phyloP scores from a whole-genome alignment of 2,329 filamentous ascomycete genomes.

The Ascocoryne sarcoides region DNA sequence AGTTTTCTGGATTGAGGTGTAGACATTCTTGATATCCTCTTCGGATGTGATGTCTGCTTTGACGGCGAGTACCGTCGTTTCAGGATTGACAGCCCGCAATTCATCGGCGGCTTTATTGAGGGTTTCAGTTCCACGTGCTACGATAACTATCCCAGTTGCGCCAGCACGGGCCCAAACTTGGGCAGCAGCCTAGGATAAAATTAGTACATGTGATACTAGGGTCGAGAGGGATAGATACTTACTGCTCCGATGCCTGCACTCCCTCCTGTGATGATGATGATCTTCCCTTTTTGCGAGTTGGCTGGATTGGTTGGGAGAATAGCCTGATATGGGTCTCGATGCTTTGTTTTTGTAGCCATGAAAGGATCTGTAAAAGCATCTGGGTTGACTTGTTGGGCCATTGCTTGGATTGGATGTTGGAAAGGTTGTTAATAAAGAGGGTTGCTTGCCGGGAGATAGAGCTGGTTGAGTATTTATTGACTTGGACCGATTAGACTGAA shows the following conservation, averaged over 20 bases:
- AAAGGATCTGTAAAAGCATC: constrained; percentile 18
- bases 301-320: constrained; percentile 18
- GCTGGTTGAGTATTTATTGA: too few species aligned
- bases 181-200: constrained; percentile 14
- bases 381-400: constrained; percentile 8
- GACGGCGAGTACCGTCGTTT: constrained; percentile 9
- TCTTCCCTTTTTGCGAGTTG: constrained; percentile 18
- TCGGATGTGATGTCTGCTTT: constrained; percentile 15
- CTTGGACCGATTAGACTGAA: too few species aligned
- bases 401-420: too few species aligned
- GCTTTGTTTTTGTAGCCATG: constrained; percentile 18
- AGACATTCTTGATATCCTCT: constrained; percentile 14
- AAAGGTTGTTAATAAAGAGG: too few species aligned
- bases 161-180: constrained; percentile 24
- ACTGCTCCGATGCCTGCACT: constrained; percentile 26
- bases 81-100: constrained; percentile 7
- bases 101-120: constrained; percentile 10
- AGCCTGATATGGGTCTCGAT: constrained; percentile 21
- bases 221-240: neutral
- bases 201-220: neutral
- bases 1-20: constrained; percentile 8
- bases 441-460: too few species aligned
- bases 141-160: constrained; percentile 26
- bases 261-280: constrained; percentile 18
- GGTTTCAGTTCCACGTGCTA: constrained; percentile 18